A percentile compares a stretch with the other conserved stretches of the same genome.
These are phyloP conservation scores for Truncatella angustata DNA, from an alignment of 2,329 filamentous ascomycete species.

Conservation along the genomic window DNA sequence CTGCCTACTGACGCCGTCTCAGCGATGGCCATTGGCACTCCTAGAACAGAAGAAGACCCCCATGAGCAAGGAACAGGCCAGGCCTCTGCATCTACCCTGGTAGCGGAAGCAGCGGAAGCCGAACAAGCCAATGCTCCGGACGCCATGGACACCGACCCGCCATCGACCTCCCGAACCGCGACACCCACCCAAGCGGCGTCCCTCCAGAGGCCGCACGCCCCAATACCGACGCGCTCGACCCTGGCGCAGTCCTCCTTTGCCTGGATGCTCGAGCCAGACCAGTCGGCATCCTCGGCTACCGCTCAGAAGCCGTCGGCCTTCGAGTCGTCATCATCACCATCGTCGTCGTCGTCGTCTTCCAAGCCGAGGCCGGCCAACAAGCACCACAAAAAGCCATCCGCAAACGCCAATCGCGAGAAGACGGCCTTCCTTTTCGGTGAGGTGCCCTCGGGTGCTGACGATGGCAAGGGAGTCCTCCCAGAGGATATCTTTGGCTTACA, in stretches of 20 bases:
- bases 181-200: conserved; percentile 18
- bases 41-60: conserved; percentile 16
- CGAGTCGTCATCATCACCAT: conserved; percentile 7
- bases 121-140: neutral
- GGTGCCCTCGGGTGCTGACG: conserved; percentile 31
- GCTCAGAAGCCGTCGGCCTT: conserved; percentile 13
- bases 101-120: neutral
- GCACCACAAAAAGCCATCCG: conserved; percentile 40
- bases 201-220: conserved; percentile 31
- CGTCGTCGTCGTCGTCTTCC: neutral
- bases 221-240: conserved; percentile 61
- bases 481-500: conserved; percentile 58
- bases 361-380: conserved; percentile 15
- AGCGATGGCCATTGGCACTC: conserved; percentile 22
- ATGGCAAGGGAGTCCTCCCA: conserved; percentile 32
- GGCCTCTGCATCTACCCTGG: conserved; percentile 6
- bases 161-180: conserved; percentile 13
- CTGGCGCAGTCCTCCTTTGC: conserved; percentile 75
- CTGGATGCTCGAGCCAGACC: conserved; percentile 70
- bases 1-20: conserved; percentile 24
- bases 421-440: conserved; percentile 59
- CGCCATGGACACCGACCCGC: conserved; percentile 21
- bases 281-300: conserved; percentile 25
- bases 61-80: conserved; percentile 10
- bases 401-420: conserved; percentile 48